Percentiles rank a stretch among this genome's conserved stretches.
These are phyloP conservation scores for Drechmeria coniospora DNA, from an alignment of 2,329 filamentous ascomycete species.

Conservation along the genomic window DNA sequence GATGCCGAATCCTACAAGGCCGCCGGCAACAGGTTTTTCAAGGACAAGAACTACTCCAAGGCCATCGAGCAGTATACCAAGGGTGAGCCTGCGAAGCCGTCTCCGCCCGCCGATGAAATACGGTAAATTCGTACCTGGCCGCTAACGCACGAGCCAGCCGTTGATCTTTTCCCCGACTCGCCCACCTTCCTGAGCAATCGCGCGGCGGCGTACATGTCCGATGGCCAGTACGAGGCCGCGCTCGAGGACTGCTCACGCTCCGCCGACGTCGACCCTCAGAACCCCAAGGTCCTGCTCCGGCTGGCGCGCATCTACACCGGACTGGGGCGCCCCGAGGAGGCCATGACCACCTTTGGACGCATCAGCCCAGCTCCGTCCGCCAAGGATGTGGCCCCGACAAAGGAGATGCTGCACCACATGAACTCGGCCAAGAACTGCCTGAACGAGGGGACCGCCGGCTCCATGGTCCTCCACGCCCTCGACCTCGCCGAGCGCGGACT, in stretches of 20 bases:
- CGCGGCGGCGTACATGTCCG: conserved; percentile 85
- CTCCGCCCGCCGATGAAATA: conserved; percentile 1
- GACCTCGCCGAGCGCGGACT: conserved; percentile 78
- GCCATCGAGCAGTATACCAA: conserved; percentile 91
- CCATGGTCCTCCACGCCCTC: conserved; percentile 82
- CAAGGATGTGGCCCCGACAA: conserved; percentile 72
- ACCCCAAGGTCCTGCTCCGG: conserved; percentile 76
- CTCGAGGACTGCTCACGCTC: conserved; percentile 77
- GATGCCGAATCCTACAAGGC: conserved; percentile 88
- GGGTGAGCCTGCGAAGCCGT: conserved; percentile 38
- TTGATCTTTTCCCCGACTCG: conserved; percentile 73
- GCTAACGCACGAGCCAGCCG: conserved; percentile 45
- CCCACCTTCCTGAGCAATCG: conserved; percentile 89
- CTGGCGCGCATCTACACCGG: conserved; percentile 81
- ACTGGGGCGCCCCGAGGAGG: conserved; percentile 74
- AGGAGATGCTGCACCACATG: conserved; percentile 73
- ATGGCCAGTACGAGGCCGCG: conserved; percentile 61
- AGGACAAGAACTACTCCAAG: conserved; percentile 74
- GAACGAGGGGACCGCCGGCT: conserved; percentile 60
- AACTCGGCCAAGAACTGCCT: conserved; percentile 65
- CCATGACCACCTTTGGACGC: conserved; percentile 63
- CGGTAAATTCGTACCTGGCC: conserved; percentile 6
- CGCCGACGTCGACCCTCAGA: conserved; percentile 68
- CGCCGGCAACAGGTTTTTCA: conserved; percentile 92
- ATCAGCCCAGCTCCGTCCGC: conserved; percentile 68